These are phyloP conservation scores for Anthoceros angustus DNA, from an alignment of 225 moss, liverwort and hornwort genomes.

Conservation along the genomic window DNA sequence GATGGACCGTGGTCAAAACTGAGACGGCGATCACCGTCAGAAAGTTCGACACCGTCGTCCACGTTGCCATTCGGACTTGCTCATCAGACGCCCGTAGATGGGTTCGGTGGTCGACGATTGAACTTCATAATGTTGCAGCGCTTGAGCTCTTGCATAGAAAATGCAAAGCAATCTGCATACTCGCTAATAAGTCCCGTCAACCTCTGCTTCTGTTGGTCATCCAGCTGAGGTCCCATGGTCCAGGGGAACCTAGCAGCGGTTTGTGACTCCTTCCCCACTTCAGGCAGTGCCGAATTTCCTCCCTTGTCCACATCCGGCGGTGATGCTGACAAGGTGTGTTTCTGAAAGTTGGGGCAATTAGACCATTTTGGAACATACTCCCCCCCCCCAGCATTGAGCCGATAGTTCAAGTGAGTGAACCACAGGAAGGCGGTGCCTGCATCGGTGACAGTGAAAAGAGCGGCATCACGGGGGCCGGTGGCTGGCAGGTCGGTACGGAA, in stretches of 20 bases:
- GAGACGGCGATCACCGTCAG: too few species aligned
- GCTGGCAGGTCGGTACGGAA: not conserved
- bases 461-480: not conserved
- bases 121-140: not conserved
- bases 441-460: not conserved
- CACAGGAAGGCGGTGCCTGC: too few species aligned
- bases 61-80: not conserved
- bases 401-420: not conserved
- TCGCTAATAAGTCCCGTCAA: not conserved
- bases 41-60: not conserved
- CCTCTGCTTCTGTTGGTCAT: not conserved
- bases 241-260: not conserved
- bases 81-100: not conserved
- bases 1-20: too few species aligned
- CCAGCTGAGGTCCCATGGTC: not conserved
- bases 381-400: not conserved
- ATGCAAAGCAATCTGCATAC: not conserved
- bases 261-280: not conserved
- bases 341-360: not conserved
- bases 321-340: not conserved
- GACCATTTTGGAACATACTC: not conserved
- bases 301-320: not conserved
- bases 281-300: too few species aligned
- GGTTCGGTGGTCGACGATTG: not conserved
- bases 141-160: not conserved